These are phyloP conservation scores for Volvox africanus DNA, from an alignment of 139 green algal genomes.

Conservation along the genomic window DNA sequence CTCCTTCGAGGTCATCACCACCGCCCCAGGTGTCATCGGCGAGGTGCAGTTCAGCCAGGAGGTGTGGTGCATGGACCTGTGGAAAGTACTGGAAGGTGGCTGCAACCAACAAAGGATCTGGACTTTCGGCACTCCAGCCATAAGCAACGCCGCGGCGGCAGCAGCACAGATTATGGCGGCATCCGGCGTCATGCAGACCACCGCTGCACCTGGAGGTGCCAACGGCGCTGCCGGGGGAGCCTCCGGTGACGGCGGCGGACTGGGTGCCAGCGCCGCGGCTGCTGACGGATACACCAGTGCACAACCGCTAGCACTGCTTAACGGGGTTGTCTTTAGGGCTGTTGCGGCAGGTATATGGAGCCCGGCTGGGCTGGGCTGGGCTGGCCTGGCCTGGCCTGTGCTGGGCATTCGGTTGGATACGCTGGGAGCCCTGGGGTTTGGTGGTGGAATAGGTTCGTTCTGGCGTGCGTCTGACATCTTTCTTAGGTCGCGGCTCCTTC, in stretches of 20 bases:
- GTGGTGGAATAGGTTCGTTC: background rate
- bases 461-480: background rate
- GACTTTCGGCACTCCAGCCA: constrained; percentile 44
- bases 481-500: too few species aligned
- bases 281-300: constrained; percentile 44
- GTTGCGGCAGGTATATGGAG: constrained; percentile 42
- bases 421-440: background rate
- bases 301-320: constrained; percentile 49
- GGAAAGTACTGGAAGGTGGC: constrained; percentile 38
- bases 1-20: constrained; percentile 15
- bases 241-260: background rate
- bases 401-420: background rate
- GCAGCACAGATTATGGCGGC: background rate
- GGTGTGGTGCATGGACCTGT: constrained; percentile 49
- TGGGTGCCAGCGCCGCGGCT: background rate
- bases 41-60: constrained; percentile 25
- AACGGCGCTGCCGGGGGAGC: background rate
- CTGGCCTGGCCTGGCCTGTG: too few species aligned
- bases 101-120: constrained; percentile 51
- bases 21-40: constrained; percentile 26
- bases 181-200: background rate
- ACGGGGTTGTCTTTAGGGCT: constrained; percentile 42
- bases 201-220: background rate
- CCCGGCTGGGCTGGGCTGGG: background rate
- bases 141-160: background rate